phyloP scores from a whole-genome alignment of 1,284 basidiomycete species.

The Ceratobasidium sp. region DNA sequence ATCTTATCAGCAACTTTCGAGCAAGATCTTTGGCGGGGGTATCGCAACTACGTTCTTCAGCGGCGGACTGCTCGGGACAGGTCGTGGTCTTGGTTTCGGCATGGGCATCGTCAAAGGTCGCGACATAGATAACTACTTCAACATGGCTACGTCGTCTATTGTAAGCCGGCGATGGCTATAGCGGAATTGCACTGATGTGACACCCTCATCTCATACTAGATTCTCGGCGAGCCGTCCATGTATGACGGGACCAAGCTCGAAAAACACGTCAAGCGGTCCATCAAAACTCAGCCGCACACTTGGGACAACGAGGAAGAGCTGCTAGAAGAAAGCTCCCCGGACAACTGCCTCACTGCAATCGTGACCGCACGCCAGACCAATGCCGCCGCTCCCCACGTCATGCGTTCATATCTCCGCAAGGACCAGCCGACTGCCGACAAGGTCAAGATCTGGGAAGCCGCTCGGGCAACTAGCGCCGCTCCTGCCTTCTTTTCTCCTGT shows the following conservation, averaged over 20 bases:
- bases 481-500: slow-evolving; percentile 25
- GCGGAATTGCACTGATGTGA: too few relatives aligned
- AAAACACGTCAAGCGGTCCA: slow-evolving; percentile 22
- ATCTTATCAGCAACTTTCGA: slow-evolving; percentile 36
- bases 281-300: slow-evolving; percentile 11
- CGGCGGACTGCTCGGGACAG: slow-evolving; percentile 8
- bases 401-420: slow-evolving; percentile 31
- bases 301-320: slow-evolving; percentile 18
- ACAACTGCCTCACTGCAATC: slow-evolving; percentile 25
- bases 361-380: slow-evolving; percentile 21
- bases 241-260: slow-evolving; percentile 27
- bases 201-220: too few relatives aligned
- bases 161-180: background rate
- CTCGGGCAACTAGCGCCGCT: slow-evolving; percentile 33
- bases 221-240: slow-evolving; percentile 9
- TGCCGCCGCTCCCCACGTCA: slow-evolving; percentile 12
- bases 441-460: slow-evolving; percentile 39
- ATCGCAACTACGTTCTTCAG: slow-evolving; percentile 10
- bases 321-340: background rate
- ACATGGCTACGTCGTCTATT: slow-evolving; percentile 12
- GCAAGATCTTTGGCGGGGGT: slow-evolving; percentile 36
- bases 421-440: slow-evolving; percentile 10
- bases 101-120: slow-evolving; percentile 23
- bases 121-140: background rate
- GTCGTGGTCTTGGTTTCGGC: slow-evolving; percentile 16